Evolutionary conservation across 2,329 filamentous ascomycete species (phyloP).

Genomic region (Microcyclospora pomicola): DNA sequence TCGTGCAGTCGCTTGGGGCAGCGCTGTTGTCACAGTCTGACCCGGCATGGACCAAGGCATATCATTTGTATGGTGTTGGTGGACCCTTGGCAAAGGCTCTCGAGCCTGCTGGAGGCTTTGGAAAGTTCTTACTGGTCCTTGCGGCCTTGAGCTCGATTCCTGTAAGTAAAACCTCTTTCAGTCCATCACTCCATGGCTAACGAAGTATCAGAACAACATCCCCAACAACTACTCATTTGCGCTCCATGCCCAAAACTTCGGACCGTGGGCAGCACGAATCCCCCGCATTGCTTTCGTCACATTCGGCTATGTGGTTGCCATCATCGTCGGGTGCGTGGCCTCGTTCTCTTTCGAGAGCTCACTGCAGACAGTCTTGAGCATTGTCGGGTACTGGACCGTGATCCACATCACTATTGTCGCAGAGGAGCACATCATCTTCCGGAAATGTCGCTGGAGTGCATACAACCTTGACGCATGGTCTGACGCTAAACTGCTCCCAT

Average conservation of each 20-base stretch:
- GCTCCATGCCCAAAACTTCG: slow-evolving; percentile 6
- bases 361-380: slow-evolving; percentile 3
- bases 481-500: slow-evolving; percentile 3
- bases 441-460: slow-evolving; percentile 2
- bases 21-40: slow-evolving; percentile 4
- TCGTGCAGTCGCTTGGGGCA: slow-evolving; percentile 5
- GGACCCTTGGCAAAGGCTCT: slow-evolving; percentile 4
- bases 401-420: slow-evolving; percentile 5
- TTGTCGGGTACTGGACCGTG: slow-evolving; percentile 6
- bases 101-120: slow-evolving; percentile 6
- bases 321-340: slow-evolving; percentile 6
- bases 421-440: slow-evolving; percentile 7
- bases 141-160: slow-evolving; percentile 3
- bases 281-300: slow-evolving; percentile 6
- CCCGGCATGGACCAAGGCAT: slow-evolving; percentile 3
- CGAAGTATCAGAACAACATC: slow-evolving; percentile 5
- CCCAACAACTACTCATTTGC: slow-evolving; percentile 8
- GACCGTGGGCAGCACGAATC: slow-evolving; percentile 5
- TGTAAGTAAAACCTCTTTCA: too few relatives aligned
- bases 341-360: slow-evolving; percentile 5
- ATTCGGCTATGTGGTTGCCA: slow-evolving; percentile 4
- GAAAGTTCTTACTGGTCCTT: slow-evolving; percentile 6
- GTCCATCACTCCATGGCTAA: not conserved
- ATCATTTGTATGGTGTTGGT: slow-evolving; percentile 5
- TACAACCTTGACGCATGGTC: slow-evolving; percentile 5